Percentiles rank a stretch among this genome's conserved stretches.
These are phyloP conservation scores for Phaeosphaeriaceae sp. DNA, from an alignment of 2,329 filamentous ascomycete species.

Conservation along the genomic window DNA sequence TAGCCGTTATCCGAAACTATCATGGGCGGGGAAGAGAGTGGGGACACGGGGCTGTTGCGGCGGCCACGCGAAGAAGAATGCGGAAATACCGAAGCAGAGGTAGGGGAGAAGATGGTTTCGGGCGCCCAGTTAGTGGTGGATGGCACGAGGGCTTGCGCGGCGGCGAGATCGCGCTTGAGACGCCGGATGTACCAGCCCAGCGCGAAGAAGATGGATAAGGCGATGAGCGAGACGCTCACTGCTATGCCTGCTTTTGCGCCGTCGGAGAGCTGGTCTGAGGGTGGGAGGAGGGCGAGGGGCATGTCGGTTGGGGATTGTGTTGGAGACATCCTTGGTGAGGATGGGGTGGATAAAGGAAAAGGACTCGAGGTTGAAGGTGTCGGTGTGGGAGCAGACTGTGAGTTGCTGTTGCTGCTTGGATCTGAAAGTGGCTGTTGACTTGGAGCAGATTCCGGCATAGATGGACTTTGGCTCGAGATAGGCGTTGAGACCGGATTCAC, in stretches of 20 bases:
- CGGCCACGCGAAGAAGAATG: constrained; percentile 1
- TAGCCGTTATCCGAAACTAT: constrained; percentile 10
- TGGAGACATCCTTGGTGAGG: background rate
- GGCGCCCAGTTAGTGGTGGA: background rate
- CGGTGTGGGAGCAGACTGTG: background rate
- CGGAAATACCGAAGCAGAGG: background rate
- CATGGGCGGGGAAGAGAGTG: constrained; percentile 12
- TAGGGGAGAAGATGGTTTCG: background rate
- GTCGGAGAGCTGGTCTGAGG: constrained; percentile 19
- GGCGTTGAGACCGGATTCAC: background rate
- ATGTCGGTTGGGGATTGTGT: constrained; percentile 14
- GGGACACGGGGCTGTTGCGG: constrained; percentile 14
- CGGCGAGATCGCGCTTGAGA: constrained; percentile 27
- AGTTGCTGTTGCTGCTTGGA: background rate
- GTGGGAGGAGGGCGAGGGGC: constrained; percentile 15
- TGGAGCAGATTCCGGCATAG: background rate
- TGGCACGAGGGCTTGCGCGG: constrained; percentile 13
- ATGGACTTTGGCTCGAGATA: background rate
- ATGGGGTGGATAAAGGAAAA: background rate
- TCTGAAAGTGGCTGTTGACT: background rate
- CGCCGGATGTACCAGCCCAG: constrained; percentile 34
- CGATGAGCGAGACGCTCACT: constrained; percentile 18
- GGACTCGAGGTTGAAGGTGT: constrained; percentile 1
- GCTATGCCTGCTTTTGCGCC: constrained; percentile 34
- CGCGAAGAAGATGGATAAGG: constrained; percentile 17